Evolutionary conservation across 1,139 yeast genomes (phyloP).

Genomic region (Geotrichum carabidarum): DNA sequence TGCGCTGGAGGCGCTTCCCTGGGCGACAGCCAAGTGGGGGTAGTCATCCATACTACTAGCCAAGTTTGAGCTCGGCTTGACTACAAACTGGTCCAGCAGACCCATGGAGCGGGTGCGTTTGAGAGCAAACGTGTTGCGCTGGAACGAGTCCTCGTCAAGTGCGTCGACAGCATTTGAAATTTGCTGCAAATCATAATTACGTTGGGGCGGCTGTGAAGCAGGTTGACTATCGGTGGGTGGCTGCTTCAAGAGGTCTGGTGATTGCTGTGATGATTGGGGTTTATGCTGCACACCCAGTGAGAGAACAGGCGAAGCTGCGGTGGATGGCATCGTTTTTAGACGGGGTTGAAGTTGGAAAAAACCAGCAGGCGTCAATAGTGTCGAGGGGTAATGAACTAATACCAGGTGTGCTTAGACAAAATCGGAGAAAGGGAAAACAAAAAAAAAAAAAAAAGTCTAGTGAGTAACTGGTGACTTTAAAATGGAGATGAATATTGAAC

Average conservation of each 20-base stretch:
- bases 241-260: not conserved
- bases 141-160: slow-evolving; percentile 64
- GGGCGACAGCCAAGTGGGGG: slow-evolving; percentile 28
- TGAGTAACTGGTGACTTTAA: too few species aligned
- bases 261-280: slow-evolving; percentile 12
- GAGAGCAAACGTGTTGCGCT: slow-evolving; percentile 65
- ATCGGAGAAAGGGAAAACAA: too few species aligned
- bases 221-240: not conserved
- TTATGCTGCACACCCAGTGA: slow-evolving; percentile 21
- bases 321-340: not conserved
- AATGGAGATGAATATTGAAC: too few species aligned
- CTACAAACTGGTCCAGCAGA: slow-evolving; percentile 57
- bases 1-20: slow-evolving; percentile 22
- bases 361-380: not conserved
- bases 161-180: slow-evolving; percentile 58
- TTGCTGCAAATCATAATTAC: slow-evolving; percentile 17
- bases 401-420: too few species aligned
- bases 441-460: too few species aligned
- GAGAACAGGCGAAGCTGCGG: slow-evolving; percentile 20
- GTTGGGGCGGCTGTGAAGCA: slow-evolving; percentile 10
- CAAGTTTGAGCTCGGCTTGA: slow-evolving; percentile 39
- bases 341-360: not conserved
- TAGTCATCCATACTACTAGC: slow-evolving; percentile 34
- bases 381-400: too few species aligned
- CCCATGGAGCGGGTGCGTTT: slow-evolving; percentile 85